These are phyloP conservation scores for Schwanniomyces polymorphus DNA, from an alignment of 805 yeast genomes.

Conservation along the genomic window DNA sequence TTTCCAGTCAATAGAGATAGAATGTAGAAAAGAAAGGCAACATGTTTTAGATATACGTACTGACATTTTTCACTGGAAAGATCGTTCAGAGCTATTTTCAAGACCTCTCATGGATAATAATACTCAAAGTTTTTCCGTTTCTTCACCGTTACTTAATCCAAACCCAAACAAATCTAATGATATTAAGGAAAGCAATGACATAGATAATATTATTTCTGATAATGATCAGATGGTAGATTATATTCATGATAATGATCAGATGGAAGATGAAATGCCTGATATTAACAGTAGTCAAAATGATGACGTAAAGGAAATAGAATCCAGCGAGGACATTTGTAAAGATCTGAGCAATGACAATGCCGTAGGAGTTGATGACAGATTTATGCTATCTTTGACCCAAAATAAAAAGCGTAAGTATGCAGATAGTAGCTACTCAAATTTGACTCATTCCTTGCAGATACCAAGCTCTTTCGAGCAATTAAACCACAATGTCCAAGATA, in stretches of 20 bases:
- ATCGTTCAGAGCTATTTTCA: slow-evolving; percentile 15
- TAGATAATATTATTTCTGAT: not conserved
- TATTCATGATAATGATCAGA: slow-evolving; percentile 12
- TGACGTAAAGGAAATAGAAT: not conserved
- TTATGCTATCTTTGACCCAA: slow-evolving; percentile 21
- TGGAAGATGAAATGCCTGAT: slow-evolving; percentile 8
- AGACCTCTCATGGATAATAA: not conserved
- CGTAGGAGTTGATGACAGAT: slow-evolving; percentile 13
- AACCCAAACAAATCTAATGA: not conserved
- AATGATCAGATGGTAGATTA: slow-evolving; percentile 7
- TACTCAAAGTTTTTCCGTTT: not conserved
- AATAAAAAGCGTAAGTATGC: slow-evolving; percentile 2
- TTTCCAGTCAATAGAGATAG: slow-evolving; percentile 26
- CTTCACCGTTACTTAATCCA: not conserved
- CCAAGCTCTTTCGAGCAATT: slow-evolving; percentile 12
- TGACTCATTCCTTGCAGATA: slow-evolving; percentile 6
- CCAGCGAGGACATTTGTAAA: not conserved
- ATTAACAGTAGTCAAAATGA: not conserved
- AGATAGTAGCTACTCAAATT: no score
- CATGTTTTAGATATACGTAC: slow-evolving; percentile 11
- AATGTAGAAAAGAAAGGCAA: slow-evolving; percentile 8
- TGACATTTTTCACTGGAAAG: slow-evolving; percentile 21
- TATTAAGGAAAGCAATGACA: not conserved
- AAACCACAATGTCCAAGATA: not conserved
- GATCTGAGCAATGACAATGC: slow-evolving; percentile 6